A percentile compares a stretch with the other conserved stretches of the same genome.
Evolutionary conservation across 2,329 filamentous ascomycete species (phyloP).

Genomic region (Pseudogymnoascus sp.): DNA sequence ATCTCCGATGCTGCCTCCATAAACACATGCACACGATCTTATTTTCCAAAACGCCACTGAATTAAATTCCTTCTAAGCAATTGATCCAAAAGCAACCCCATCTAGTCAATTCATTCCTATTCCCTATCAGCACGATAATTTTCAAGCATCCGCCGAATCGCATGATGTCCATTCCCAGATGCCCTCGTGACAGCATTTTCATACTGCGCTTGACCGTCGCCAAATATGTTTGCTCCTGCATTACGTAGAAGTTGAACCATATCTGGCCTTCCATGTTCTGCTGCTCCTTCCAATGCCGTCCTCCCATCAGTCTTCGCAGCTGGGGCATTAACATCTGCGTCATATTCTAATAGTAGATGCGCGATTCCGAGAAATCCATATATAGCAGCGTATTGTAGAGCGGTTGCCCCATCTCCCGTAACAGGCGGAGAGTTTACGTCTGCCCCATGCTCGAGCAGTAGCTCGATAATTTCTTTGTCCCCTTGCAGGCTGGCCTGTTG

Average conservation of each 20-base stretch:
- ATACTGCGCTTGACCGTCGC: background rate
- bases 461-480: background rate
- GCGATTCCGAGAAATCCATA: background rate
- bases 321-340: background rate
- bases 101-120: background rate
- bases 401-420: background rate
- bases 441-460: background rate
- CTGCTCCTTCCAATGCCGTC: conserved; percentile 27
- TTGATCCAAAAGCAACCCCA: background rate
- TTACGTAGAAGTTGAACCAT: conserved; percentile 25
- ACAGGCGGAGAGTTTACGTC: background rate
- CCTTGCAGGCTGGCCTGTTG: background rate
- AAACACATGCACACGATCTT: background rate
- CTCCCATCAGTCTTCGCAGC: background rate
- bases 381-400: background rate
- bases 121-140: background rate
- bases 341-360: background rate
- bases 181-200: background rate
- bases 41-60: background rate
- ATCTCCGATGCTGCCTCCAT: background rate
- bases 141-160: background rate
- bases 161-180: background rate
- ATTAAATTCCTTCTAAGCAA: background rate
- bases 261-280: conserved; percentile 26
- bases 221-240: conserved; percentile 13